Percentiles rank a stretch among this genome's conserved stretches.
Conservation (phyloP, 2,329 filamentous ascomycete genomes). For the Botrytis byssoidea region DNA sequence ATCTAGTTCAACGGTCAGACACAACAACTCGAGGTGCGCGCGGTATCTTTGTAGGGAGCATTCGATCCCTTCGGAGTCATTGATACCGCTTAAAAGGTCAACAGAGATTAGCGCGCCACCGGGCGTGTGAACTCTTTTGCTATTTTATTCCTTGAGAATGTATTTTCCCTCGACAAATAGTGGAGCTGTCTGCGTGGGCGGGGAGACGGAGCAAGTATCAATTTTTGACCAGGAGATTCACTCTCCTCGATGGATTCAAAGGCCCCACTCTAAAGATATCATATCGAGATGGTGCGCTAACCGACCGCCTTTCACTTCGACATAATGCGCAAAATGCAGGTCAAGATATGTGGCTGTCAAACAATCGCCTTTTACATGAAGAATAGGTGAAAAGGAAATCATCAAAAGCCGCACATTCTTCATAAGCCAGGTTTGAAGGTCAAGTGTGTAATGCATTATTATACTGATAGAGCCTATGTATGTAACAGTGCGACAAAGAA, state of each 20-base stretch:
- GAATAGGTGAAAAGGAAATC: no score
- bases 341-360: background rate
- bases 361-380: background rate
- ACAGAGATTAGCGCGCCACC: background rate
- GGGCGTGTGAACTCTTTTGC: constrained; percentile 4
- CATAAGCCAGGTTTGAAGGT: background rate
- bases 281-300: background rate
- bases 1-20: background rate
- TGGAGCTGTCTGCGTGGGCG: background rate
- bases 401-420: background rate
- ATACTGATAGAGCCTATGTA: background rate
- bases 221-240: background rate
- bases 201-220: background rate
- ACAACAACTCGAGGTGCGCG: constrained; percentile 2
- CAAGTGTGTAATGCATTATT: background rate
- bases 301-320: background rate
- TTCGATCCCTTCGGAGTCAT: constrained; percentile 7
- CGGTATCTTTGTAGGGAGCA: constrained; percentile 10
- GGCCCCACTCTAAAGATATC: background rate
- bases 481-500: background rate
- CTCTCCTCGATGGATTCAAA: background rate
- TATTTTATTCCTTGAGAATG: background rate
- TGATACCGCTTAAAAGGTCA: background rate
- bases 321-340: background rate
- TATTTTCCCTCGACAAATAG: background rate